Evolutionary conservation across 352 stramenopile species (phyloP), one percentile per base, ranked within the genome.

Genomic region (Globisporangium orthogonon): DNA sequence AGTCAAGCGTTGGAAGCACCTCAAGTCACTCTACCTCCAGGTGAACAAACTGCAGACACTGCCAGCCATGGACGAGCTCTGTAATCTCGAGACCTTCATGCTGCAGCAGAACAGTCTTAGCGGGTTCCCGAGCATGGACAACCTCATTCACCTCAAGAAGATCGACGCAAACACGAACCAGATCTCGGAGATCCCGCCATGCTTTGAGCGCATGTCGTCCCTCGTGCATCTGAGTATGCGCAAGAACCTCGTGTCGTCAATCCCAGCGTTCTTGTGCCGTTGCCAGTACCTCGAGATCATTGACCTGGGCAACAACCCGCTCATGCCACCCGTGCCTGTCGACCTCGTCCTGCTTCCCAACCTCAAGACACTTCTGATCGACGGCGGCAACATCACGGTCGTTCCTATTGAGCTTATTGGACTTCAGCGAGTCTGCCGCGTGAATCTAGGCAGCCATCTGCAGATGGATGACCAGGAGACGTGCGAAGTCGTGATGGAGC

Each of bases 161-260:
- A 76, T 95, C 9, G 85, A 95, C 52, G 68, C 87, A 35, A 89
- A 82, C 53, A 86, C 69, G 44, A 94, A 95, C 60, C 65, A 66
- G 41, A 82, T 94, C 56, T 44, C 57, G 1, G 50, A 62, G 7
- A 65, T 92, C 5, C 79, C 85, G 4, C 43, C 63, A 13, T 71
- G 61, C 31, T 66, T 94, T 15, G 58, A 75, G 51, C 66, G 73
- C 50, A 82, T 94, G 71, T 65, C 68, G 23, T 63, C 76, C 28
- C 75, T 94, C 13, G 67, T 66, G 33, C 71, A 91, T 60, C 52
- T 94, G 7, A 89, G 81, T 43, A 59, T 93, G 40, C 71, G 79
- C 37, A 78, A 78, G 51, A 91, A 90, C 56, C 56, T 71, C 14
- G 54, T 95, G 23, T 65, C 59, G 17, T 28, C 52, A n/a, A 68